phyloP scores from a whole-genome alignment of 805 yeast species.

The Kuraishia cidri region DNA sequence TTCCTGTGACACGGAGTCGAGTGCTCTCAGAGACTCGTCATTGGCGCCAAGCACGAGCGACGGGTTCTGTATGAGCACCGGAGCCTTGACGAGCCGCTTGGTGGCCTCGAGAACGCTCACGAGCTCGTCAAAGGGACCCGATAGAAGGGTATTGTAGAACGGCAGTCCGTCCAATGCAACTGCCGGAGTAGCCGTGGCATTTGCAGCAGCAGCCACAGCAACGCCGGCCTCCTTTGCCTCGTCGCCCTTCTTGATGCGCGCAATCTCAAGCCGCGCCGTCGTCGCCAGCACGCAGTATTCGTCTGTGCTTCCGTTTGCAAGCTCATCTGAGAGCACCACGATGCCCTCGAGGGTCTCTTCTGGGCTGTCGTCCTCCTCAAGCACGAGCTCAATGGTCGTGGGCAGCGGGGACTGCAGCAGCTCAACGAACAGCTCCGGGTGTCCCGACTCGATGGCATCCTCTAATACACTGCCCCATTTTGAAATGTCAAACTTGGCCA shows the following conservation, averaged over 20 bases:
- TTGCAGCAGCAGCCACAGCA: too few relatives aligned
- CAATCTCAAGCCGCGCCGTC: too few relatives aligned
- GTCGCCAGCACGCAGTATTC: too few relatives aligned
- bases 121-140: background rate
- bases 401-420: slow-evolving; percentile 4
- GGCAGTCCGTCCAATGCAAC: too few relatives aligned
- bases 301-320: too few relatives aligned
- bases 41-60: background rate
- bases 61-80: background rate
- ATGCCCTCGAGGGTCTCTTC: too few relatives aligned
- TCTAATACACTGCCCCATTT: slow-evolving; percentile 14
- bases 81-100: background rate
- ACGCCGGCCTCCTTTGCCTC: too few relatives aligned
- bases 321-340: too few relatives aligned
- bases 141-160: background rate
- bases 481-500: slow-evolving; percentile 17
- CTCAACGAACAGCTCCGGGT: slow-evolving; percentile 8
- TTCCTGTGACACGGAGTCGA: background rate
- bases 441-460: slow-evolving; percentile 8
- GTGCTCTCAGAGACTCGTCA: background rate
- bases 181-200: too few relatives aligned
- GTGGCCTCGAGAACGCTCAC: background rate
- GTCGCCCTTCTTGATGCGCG: too few relatives aligned
- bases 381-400: too few relatives aligned
- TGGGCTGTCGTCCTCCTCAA: too few relatives aligned